Percentiles rank a stretch among this genome's conserved stretches.
These are phyloP conservation scores for Penicillium crystallinum DNA, from an alignment of 495 filamentous ascomycete species.

Conservation along the genomic window DNA sequence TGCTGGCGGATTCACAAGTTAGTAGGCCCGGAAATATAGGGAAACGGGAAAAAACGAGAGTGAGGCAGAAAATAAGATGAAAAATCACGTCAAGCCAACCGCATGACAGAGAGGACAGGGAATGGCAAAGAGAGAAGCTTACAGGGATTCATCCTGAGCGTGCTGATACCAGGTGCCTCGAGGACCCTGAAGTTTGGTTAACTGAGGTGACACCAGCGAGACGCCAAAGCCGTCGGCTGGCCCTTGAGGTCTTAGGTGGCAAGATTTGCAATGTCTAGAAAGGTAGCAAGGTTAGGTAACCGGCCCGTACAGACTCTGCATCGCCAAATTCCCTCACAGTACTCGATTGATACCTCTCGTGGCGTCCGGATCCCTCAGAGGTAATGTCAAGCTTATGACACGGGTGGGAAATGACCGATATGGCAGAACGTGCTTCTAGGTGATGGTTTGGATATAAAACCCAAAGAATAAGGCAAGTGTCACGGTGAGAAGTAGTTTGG, in stretches of 20 bases:
- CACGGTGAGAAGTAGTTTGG: neutral
- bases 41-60: neutral
- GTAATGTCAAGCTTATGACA: neutral
- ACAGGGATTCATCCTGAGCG: conserved; percentile 27
- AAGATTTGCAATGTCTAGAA: conserved; percentile 13
- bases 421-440: neutral
- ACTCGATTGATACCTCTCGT: conserved; percentile 2
- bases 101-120: conserved; percentile 8
- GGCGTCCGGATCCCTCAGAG: neutral
- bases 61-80: neutral
- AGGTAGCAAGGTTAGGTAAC: conserved; percentile 13
- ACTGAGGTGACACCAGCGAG: conserved; percentile 18
- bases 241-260: conserved; percentile 12
- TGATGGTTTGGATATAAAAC: neutral
- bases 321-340: conserved; percentile 6
- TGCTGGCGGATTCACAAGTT: conserved; percentile 20
- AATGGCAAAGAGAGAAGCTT: conserved; percentile 9
- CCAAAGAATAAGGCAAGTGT: neutral
- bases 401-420: neutral
- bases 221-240: conserved; percentile 13
- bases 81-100: conserved; percentile 1
- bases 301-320: neutral
- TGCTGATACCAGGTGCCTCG: conserved; percentile 19
- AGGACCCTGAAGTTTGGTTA: conserved; percentile 18
- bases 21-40: conserved; percentile 9